Conservation (phyloP, 2,329 filamentous ascomycete genomes). For the Cordyceps fumosorosea region DNA sequence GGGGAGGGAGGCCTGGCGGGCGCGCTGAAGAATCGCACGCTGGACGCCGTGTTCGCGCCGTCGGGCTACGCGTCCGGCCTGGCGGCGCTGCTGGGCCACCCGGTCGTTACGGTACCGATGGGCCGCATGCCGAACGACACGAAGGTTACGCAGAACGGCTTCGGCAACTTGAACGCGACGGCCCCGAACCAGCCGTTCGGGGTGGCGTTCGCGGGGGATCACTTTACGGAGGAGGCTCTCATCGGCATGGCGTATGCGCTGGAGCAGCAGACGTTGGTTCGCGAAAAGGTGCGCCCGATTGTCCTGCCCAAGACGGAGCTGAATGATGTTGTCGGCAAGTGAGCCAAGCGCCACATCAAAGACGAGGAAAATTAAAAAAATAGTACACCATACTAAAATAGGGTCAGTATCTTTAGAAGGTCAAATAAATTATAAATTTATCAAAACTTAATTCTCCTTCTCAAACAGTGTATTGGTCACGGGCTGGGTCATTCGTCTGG, state of each 20-base stretch:
- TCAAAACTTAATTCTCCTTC: too few relatives aligned
- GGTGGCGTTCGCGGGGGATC: slow-evolving; percentile 52
- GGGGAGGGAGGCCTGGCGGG: slow-evolving; percentile 52
- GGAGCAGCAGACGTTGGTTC: slow-evolving; percentile 48
- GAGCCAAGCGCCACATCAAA: not conserved
- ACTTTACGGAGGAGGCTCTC: slow-evolving; percentile 53
- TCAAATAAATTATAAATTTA: too few relatives aligned
- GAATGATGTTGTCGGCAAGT: slow-evolving; percentile 18
- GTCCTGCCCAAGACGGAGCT: slow-evolving; percentile 27
- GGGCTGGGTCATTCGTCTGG: too few relatives aligned
- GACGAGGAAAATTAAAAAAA: not conserved
- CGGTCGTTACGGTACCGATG: slow-evolving; percentile 55
- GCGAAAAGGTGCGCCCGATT: slow-evolving; percentile 22
- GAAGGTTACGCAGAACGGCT: slow-evolving; percentile 35
- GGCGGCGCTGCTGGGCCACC: slow-evolving; percentile 51
- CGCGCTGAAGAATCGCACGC: slow-evolving; percentile 44
- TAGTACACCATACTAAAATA: too few relatives aligned
- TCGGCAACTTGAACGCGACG: slow-evolving; percentile 43
- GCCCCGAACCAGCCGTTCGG: slow-evolving; percentile 57
- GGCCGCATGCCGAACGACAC: slow-evolving; percentile 49
- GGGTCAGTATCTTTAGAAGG: too few relatives aligned
- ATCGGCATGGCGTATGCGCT: slow-evolving; percentile 62
- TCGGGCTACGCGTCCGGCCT: slow-evolving; percentile 33
- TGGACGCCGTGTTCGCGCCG: slow-evolving; percentile 55
- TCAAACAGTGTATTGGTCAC: too few relatives aligned